Evolutionary conservation across 2,329 filamentous ascomycete species (phyloP).

Genomic region (Ophidiomyces ophidiicola): DNA sequence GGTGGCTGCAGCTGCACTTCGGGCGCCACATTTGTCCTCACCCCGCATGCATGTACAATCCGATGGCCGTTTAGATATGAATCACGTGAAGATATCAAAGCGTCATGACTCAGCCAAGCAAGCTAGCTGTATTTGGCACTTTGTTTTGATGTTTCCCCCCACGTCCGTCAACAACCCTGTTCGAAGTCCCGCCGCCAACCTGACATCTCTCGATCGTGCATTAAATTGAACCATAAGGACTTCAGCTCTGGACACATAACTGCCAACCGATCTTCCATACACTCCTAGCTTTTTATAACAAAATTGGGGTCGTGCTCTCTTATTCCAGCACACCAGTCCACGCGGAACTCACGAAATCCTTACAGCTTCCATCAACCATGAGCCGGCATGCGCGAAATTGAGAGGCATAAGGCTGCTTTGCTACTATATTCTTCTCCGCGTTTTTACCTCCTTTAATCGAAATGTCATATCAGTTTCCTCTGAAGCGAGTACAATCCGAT

Average conservation of each 20-base stretch:
- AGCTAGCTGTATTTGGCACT: conserved; percentile 15
- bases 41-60: no score
- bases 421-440: conserved; percentile 23
- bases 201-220: background rate
- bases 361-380: no score
- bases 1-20: no score
- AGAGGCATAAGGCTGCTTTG: conserved; percentile 20
- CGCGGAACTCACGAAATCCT: no score
- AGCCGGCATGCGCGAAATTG: conserved; percentile 33
- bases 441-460: conserved; percentile 21
- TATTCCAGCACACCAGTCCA: background rate
- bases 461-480: conserved; percentile 31
- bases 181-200: background rate
- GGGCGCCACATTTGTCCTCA: no score
- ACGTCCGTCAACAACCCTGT: conserved; percentile 11
- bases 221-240: no score
- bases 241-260: background rate
- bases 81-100: background rate
- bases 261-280: no score
- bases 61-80: background rate
- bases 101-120: background rate
- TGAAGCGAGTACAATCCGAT: conserved; percentile 31
- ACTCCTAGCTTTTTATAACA: no score
- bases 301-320: background rate
- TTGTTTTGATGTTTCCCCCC: conserved; percentile 17